A percentile compares a stretch with the other conserved stretches of the same genome.
Evolutionary conservation across 495 filamentous ascomycete species (phyloP).

Genomic region (Wilcoxina mikolae): DNA sequence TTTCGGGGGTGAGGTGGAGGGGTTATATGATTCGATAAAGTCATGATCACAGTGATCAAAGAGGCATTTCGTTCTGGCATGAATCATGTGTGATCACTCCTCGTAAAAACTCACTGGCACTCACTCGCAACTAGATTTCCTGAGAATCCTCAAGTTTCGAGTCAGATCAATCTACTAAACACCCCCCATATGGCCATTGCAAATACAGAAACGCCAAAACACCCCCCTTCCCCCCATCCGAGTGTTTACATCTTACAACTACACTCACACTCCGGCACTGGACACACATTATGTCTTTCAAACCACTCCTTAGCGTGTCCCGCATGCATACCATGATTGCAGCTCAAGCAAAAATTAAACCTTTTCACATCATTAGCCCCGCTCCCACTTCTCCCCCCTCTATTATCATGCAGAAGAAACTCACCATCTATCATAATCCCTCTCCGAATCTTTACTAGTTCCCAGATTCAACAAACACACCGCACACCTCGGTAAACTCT

Average conservation of each 20-base stretch:
- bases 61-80: background rate
- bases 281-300: constrained; percentile 59
- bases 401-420: background rate
- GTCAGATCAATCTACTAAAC: too few species aligned
- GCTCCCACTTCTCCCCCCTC: background rate
- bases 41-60: background rate
- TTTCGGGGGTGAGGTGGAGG: too few species aligned
- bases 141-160: background rate
- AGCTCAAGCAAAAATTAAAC: constrained; percentile 72
- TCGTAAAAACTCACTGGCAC: background rate
- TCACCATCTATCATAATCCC: constrained; percentile 26
- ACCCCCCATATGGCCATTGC: too few species aligned
- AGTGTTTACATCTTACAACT: constrained; percentile 43
- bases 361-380: constrained; percentile 5
- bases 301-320: constrained; percentile 89
- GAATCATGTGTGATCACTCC: background rate
- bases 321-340: constrained; percentile 79
- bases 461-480: constrained; percentile 80
- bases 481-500: constrained; percentile 76
- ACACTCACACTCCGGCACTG: constrained; percentile 78
- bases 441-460: constrained; percentile 23
- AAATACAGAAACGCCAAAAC: constrained; percentile 6
- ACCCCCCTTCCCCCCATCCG: constrained; percentile 15
- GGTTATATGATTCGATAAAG: background rate
- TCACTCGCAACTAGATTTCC: background rate